A percentile compares a stretch with the other conserved stretches of the same genome.
These are phyloP conservation scores for Sporothrix luriei DNA, from an alignment of 2,329 filamentous ascomycete genomes.

Conservation along the genomic window DNA sequence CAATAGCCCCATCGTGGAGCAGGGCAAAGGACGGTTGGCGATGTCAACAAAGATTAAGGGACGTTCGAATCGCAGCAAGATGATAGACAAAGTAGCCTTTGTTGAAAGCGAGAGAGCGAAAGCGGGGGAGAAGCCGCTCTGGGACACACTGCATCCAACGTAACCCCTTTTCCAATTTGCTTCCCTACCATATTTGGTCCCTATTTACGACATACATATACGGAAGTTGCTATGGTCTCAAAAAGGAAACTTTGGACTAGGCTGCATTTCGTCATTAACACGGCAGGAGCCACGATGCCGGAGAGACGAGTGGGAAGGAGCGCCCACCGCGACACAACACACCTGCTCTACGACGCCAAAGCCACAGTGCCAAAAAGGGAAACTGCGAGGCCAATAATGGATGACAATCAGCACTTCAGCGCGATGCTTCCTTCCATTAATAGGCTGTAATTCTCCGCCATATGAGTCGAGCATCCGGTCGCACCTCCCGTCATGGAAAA, in stretches of 20 bases:
- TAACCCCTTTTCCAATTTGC: background rate
- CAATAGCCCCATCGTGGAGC: constrained; percentile 13
- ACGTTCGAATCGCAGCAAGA: background rate
- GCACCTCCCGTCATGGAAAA: background rate
- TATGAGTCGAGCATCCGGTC: background rate
- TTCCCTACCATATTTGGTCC: background rate
- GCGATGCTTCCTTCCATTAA: background rate
- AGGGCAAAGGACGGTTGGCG: background rate
- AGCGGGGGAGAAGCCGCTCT: background rate
- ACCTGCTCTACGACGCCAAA: background rate
- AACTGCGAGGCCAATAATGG: background rate
- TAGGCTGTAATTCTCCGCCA: background rate
- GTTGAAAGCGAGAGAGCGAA: background rate
- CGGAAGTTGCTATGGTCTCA: background rate
- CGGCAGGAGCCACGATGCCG: constrained; percentile 22
- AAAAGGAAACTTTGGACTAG: background rate
- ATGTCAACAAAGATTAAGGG: background rate
- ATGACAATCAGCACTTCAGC: background rate
- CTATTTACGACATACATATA: background rate
- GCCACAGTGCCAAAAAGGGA: background rate
- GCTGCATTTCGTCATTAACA: constrained; percentile 1
- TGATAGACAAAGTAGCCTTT: too few relatives aligned
- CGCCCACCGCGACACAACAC: background rate
- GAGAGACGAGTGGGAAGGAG: constrained; percentile 14
- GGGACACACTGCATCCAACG: too few relatives aligned